Conservation (phyloP, 73 alveolate species). For the Symbiodinium natans region DNA sequence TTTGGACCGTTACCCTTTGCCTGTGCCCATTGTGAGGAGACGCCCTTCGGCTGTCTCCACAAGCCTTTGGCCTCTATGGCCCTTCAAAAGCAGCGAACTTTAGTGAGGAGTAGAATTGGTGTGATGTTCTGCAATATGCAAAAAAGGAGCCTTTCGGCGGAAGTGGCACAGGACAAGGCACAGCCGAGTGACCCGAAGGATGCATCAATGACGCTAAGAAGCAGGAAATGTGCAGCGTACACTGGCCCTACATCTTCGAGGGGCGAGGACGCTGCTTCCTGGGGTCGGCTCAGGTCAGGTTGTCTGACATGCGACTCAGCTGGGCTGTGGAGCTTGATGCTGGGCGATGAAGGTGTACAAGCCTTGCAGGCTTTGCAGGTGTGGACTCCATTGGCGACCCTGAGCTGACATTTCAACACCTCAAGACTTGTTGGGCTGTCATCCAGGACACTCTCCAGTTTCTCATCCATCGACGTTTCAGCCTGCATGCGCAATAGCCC, state of each 20-base stretch:
- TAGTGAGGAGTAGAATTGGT: no score
- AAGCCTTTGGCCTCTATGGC: no score
- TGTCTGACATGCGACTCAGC: not conserved
- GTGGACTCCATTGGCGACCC: no score
- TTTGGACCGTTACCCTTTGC: not conserved
- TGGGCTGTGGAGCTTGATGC: not conserved
- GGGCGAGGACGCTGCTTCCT: slow-evolving; percentile 3
- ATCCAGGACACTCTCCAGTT: not conserved
- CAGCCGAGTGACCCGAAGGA: no score
- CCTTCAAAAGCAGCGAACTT: no score
- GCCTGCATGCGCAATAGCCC: not conserved
- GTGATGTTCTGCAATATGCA: no score
- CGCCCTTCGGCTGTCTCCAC: not conserved
- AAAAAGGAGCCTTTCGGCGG: no score
- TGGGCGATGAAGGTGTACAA: not conserved
- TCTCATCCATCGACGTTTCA: not conserved
- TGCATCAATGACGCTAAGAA: no score
- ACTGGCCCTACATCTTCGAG: not conserved
- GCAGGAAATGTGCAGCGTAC: slow-evolving; percentile 1
- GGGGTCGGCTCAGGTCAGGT: not conserved
- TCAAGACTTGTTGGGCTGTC: no score
- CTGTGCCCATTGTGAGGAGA: not conserved
- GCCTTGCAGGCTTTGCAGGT: not conserved
- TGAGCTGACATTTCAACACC: no score
- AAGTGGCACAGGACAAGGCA: no score